Evolutionary conservation across 345 rosid genomes (phyloP).

Genomic region (Balakata baccata): DNA sequence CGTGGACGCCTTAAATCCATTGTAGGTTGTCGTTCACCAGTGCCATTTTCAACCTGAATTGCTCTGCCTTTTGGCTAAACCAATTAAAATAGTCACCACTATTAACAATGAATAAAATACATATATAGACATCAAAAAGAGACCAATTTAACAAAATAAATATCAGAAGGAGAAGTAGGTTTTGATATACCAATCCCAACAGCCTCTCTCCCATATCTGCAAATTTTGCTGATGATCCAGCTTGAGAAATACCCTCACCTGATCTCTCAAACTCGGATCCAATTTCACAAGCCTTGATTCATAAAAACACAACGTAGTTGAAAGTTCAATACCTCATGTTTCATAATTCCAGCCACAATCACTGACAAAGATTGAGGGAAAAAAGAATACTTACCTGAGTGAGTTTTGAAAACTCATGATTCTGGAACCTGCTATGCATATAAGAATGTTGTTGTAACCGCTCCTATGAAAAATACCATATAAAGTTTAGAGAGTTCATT

Average conservation of each 20-base stretch:
- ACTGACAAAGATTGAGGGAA: neutral
- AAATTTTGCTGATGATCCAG: constrained; percentile 15
- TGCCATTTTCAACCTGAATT: constrained; percentile 54
- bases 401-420: constrained; percentile 19
- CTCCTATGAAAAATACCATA: constrained; percentile 31
- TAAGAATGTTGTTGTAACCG: constrained; percentile 24
- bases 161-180: neutral
- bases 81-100: neutral
- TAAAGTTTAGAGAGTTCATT: constrained; percentile 4
- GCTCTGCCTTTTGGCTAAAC: constrained; percentile 55
- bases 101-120: neutral
- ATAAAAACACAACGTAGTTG: constrained; percentile 3
- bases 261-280: constrained; percentile 18
- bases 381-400: constrained; percentile 25
- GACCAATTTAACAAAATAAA: neutral
- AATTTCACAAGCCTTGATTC: constrained; percentile 25
- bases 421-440: constrained; percentile 18
- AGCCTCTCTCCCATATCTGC: constrained; percentile 23
- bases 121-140: neutral
- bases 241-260: constrained; percentile 19
- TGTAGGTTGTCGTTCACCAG: constrained; percentile 53
- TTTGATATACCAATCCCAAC: constrained; percentile 20
- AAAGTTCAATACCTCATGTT: neutral
- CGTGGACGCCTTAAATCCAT: constrained; percentile 38
- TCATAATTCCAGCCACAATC: constrained; percentile 7